phyloP scores from a whole-genome alignment of 2,329 filamentous ascomycete genomes.

The Penicillium sp. region DNA sequence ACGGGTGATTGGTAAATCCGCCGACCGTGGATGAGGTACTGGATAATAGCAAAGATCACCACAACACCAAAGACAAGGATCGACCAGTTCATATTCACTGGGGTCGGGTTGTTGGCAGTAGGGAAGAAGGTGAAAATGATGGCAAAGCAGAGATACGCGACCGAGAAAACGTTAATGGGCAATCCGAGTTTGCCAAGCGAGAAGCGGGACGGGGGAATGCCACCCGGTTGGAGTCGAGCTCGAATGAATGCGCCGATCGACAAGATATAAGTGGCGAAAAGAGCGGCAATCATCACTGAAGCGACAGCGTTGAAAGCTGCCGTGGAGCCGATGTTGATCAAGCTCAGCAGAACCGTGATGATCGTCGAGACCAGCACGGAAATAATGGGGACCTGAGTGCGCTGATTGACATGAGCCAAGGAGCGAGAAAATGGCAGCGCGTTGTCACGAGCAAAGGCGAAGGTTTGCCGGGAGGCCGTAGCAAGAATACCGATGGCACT shows the following conservation, averaged over 20 bases:
- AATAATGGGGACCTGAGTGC: slow-evolving; percentile 42
- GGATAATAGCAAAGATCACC: slow-evolving; percentile 21
- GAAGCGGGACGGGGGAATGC: slow-evolving; percentile 21
- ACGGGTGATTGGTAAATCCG: slow-evolving; percentile 22
- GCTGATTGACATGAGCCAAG: slow-evolving; percentile 31
- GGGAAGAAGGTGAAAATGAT: slow-evolving; percentile 33
- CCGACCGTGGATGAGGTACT: slow-evolving; percentile 21
- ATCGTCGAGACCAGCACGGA: slow-evolving; percentile 33
- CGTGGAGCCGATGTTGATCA: slow-evolving; percentile 52
- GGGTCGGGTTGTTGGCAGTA: slow-evolving; percentile 19
- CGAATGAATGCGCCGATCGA: slow-evolving; percentile 23
- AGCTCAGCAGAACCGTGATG: slow-evolving; percentile 38
- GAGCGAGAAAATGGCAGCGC: slow-evolving; percentile 32
- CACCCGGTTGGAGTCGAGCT: slow-evolving; percentile 18
- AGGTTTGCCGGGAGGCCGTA: slow-evolving; percentile 36
- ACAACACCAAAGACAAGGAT: slow-evolving; percentile 25
- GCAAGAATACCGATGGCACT: slow-evolving; percentile 32
- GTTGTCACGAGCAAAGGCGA: slow-evolving; percentile 45
- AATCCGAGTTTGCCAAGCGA: slow-evolving; percentile 27
- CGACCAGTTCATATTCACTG: slow-evolving; percentile 25
- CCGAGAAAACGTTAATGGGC: slow-evolving; percentile 28
- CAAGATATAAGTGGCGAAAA: slow-evolving; percentile 53
- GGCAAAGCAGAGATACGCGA: slow-evolving; percentile 26
- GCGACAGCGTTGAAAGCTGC: slow-evolving; percentile 53
- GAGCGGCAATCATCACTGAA: slow-evolving; percentile 49